phyloP scores from a whole-genome alignment of 2,329 filamentous ascomycete species.

The Malbranchea cinnamomea region DNA sequence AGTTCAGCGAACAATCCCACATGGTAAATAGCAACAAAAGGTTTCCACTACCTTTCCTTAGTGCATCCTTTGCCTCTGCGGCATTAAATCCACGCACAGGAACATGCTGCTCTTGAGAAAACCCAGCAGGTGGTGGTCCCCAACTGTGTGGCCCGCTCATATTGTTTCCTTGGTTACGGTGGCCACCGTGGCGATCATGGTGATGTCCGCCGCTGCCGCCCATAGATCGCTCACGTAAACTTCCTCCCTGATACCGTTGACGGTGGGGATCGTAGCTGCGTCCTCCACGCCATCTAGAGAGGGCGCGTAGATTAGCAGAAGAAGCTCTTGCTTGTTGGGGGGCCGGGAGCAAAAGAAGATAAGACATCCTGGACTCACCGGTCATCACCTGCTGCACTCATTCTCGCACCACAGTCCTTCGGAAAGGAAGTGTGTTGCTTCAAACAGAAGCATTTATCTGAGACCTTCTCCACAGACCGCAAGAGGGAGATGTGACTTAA shows the following conservation, averaged over 20 bases:
- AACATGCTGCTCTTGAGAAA: slow-evolving; percentile 24
- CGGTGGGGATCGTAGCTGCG: slow-evolving; percentile 22
- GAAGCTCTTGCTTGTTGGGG: not conserved
- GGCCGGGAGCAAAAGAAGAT: slow-evolving; percentile 2
- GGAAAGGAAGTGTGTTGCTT: slow-evolving; percentile 3
- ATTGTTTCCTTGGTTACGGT: slow-evolving; percentile 18
- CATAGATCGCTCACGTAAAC: slow-evolving; percentile 16
- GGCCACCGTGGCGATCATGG: slow-evolving; percentile 15
- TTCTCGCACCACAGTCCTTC: slow-evolving; percentile 13
- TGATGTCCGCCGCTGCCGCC: slow-evolving; percentile 16
- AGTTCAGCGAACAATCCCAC: too few relatives aligned
- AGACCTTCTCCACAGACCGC: not conserved
- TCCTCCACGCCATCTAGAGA: slow-evolving; percentile 26
- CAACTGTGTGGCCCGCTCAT: slow-evolving; percentile 15
- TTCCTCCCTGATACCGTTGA: slow-evolving; percentile 21
- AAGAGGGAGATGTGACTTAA: too few relatives aligned
- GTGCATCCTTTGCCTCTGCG: slow-evolving; percentile 24
- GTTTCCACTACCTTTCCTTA: slow-evolving; percentile 23
- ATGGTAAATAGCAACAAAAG: too few relatives aligned
- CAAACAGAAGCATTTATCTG: too few relatives aligned
- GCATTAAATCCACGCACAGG: slow-evolving; percentile 31
- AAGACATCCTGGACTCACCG: slow-evolving; percentile 15
- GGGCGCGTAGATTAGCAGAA: slow-evolving; percentile 2
- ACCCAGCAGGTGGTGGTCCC: slow-evolving; percentile 11
- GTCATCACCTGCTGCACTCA: slow-evolving; percentile 24